Evolutionary conservation across 805 yeast species (phyloP), one percentile per base, ranked within the genome.

Genomic region (Kodamaea kakaduensis): DNA sequence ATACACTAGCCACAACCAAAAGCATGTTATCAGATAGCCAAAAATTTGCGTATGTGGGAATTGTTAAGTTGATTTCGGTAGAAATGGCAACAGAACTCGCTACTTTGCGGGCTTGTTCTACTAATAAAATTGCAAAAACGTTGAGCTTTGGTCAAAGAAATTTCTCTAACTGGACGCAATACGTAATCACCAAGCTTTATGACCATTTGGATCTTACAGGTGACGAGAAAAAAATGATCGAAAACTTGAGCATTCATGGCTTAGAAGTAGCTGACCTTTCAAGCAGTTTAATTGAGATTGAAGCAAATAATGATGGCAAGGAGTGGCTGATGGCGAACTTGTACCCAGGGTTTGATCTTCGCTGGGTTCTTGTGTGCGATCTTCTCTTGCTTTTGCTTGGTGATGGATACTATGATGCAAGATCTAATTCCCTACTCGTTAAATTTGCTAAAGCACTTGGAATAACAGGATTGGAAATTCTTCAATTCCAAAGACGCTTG

Each of bases 311-410:
- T 12, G 20, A 23, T 13, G 13, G 19, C 23, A 9, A 21, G 17
- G 19, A 16, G 23, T 41, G 47, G 34, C 38, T 24, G 30, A 35
- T 29, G 31, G 33, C 38, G 3, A 38, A 34, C 9, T 30, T 32
- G 22, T 44, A 41, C 12, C 44, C 48, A 7, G 59, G 50, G 6
- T 58, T 60, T 36, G 96, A 89, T 50, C 73, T 93, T 15, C 77
- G 89, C 19, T 94, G 98, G 98, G 89, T 96, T 0, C 74, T 90
- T 9, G 65, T 93, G 5, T 94, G 98, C 61, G 98, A 93, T 55
- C 61, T 93, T 31, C 90, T 90, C 52, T 65, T 93, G 26, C 70
- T 85, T 7, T 64, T 90, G 2, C 61, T 93, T 12, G 79, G 88
- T 33, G 95, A 88, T 41, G 87, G 95, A 0, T 74, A 78, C 37